A percentile compares a stretch with the other conserved stretches of the same genome.
These are phyloP conservation scores for Diutina rugosa DNA, from an alignment of 1,139 yeast species.

Conservation along the genomic window DNA sequence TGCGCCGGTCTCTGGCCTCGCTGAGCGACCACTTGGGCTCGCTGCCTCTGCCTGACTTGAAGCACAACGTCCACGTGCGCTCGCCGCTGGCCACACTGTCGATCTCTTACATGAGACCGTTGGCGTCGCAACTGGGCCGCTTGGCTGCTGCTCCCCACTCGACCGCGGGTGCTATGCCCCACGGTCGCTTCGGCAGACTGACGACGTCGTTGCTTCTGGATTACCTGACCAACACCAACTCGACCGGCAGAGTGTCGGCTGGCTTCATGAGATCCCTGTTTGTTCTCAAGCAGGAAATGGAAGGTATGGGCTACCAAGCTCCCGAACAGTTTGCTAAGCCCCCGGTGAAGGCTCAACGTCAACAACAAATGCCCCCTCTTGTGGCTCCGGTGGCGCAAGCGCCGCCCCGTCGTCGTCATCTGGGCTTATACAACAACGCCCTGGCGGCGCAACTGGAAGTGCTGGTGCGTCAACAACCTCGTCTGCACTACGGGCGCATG, in stretches of 20 bases:
- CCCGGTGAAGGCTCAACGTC: background rate
- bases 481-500: background rate
- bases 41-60: constrained; percentile 2
- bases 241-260: constrained; percentile 15
- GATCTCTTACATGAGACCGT: background rate
- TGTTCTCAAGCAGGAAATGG: constrained; percentile 19
- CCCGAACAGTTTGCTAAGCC: constrained; percentile 3
- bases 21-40: background rate
- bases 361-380: background rate
- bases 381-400: background rate
- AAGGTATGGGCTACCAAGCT: constrained; percentile 4
- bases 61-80: background rate
- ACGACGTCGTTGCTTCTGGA: background rate
- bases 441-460: background rate
- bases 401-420: background rate
- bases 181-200: background rate
- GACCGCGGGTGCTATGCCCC: background rate
- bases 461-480: background rate
- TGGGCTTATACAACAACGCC: background rate
- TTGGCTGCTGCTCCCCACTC: background rate
- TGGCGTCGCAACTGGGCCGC: background rate
- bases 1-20: constrained; percentile 2
- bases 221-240: background rate
- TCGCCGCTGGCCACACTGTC: background rate
- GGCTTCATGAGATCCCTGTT: constrained; percentile 30